Conservation (phyloP, 1,284 basidiomycete species). For the Ceratobasidium sp. region DNA sequence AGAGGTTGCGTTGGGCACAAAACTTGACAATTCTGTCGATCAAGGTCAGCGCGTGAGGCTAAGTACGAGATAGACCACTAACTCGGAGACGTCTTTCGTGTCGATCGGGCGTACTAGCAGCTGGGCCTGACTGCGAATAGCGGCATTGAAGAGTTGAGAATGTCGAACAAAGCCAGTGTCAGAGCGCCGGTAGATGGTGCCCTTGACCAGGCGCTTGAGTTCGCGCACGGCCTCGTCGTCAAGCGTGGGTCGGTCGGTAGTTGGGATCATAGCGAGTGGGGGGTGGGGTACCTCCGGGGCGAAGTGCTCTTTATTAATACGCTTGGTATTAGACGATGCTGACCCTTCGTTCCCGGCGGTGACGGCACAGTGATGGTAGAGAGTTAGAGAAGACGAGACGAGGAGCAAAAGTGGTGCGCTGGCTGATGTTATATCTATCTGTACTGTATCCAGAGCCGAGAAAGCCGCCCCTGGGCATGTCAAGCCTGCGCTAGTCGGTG, state of each 20-base stretch:
- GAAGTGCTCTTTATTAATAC: constrained; percentile 44
- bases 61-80: constrained; percentile 54
- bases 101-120: constrained; percentile 77
- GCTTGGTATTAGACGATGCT: constrained; percentile 39
- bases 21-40: constrained; percentile 72
- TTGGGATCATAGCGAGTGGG: not conserved
- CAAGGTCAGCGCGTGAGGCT: constrained; percentile 18
- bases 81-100: constrained; percentile 81
- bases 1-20: constrained; percentile 74
- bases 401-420: too few relatives aligned
- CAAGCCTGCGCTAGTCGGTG: too few relatives aligned
- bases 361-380: not conserved
- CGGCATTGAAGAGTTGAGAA: constrained; percentile 82
- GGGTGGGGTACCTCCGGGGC: constrained; percentile 16
- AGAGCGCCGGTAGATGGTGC: constrained; percentile 62
- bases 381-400: too few relatives aligned
- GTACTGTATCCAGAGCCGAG: too few relatives aligned
- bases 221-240: constrained; percentile 7
- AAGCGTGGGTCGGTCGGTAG: not conserved
- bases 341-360: constrained; percentile 41
- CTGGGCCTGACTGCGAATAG: constrained; percentile 70
- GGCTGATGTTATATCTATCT: too few relatives aligned
- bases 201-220: constrained; percentile 58
- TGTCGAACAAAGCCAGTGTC: constrained; percentile 70
- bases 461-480: too few relatives aligned